Conservation (phyloP, 257 asterid species). For the Penstemon barbatus region DNA sequence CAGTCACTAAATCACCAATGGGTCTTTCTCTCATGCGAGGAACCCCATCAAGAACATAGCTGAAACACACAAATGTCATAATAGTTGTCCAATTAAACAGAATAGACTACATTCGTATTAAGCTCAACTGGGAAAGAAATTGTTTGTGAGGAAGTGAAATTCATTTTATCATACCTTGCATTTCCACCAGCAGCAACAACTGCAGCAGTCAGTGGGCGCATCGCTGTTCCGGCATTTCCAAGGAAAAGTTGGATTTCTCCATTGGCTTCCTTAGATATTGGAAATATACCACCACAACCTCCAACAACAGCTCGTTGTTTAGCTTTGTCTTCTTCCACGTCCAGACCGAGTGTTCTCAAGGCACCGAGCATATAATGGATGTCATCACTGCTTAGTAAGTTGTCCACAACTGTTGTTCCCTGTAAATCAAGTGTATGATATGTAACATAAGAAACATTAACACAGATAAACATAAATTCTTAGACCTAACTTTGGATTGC, state of each 20-base stretch:
- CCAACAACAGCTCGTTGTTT: constrained; percentile 78
- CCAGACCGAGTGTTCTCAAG: constrained; percentile 80
- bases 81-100: constrained; percentile 1
- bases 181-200: constrained; percentile 94
- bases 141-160: constrained; percentile 2
- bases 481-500: constrained; percentile 4
- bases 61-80: constrained; percentile 36
- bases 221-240: constrained; percentile 99
- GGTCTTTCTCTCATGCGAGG: constrained; percentile 99
- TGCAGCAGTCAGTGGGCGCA: constrained; percentile 98
- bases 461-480: background rate
- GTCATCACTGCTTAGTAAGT: constrained; percentile 88
- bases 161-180: constrained; percentile 52
- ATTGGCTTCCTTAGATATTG: constrained; percentile 66
- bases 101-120: background rate
- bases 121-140: background rate
- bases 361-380: constrained; percentile 94
- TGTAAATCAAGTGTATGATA: constrained; percentile 35
- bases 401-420: constrained; percentile 95
- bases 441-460: constrained; percentile 1
- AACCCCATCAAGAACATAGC: constrained; percentile 97
- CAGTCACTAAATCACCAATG: constrained; percentile 89
- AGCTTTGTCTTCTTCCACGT: constrained; percentile 70
- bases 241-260: constrained; percentile 90
- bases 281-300: constrained; percentile 87